Conservation (phyloP, 805 yeast genomes). For the Pichia rugopelliculosa region DNA sequence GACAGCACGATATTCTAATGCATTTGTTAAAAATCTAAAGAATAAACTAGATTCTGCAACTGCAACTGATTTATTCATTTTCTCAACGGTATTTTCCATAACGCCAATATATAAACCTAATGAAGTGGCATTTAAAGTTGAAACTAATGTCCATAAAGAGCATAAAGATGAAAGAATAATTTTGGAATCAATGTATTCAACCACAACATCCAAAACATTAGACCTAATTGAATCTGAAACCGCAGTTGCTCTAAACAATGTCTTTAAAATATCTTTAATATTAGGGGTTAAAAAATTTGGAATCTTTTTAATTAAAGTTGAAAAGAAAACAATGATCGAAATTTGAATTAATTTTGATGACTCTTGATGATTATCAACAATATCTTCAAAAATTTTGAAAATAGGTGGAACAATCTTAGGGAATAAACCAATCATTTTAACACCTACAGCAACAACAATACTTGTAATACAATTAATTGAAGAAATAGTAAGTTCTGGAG, state of each 20-base stretch:
- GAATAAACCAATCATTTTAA: constrained; percentile 75
- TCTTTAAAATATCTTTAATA: constrained; percentile 51
- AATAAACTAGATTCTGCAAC: constrained; percentile 61
- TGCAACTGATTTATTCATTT: constrained; percentile 66
- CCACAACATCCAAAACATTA: constrained; percentile 52
- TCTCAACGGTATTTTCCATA: constrained; percentile 59
- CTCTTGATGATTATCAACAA: constrained; percentile 24
- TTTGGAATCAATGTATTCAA: constrained; percentile 60
- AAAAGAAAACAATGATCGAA: constrained; percentile 61
- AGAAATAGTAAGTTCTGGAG: constrained; percentile 62
- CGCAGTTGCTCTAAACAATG: constrained; percentile 48
- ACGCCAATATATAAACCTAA: constrained; percentile 66
- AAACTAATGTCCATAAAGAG: constrained; percentile 49
- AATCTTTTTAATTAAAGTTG: constrained; percentile 70
- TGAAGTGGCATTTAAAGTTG: constrained; percentile 34
- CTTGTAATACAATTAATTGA: constrained; percentile 67
- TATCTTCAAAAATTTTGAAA: constrained; percentile 47
- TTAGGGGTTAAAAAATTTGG: constrained; percentile 78
- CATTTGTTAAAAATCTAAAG: constrained; percentile 57
- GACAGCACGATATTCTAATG: constrained; percentile 64
- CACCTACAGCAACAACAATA: constrained; percentile 69
- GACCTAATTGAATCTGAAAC: constrained; percentile 57
- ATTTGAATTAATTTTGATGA: constrained; percentile 47
- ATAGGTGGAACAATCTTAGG: constrained; percentile 79
- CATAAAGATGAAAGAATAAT: constrained; percentile 55